Conservation (phyloP, 2,329 filamentous ascomycete genomes). For the Gremmenia infestans region DNA sequence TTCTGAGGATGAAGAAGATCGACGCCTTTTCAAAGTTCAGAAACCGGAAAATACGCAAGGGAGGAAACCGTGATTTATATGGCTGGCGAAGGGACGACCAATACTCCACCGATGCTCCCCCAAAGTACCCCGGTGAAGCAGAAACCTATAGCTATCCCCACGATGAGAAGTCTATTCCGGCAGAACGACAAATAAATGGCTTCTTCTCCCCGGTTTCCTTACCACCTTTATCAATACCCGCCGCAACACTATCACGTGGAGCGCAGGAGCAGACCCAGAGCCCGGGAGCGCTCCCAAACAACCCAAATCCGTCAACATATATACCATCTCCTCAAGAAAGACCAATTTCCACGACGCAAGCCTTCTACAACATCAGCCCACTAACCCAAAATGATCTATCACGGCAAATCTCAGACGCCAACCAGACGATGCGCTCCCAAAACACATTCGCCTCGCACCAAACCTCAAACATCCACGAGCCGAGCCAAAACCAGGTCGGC, state of each 20-base stretch:
- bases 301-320: slow-evolving; percentile 12
- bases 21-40: slow-evolving; percentile 15
- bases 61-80: slow-evolving; percentile 22
- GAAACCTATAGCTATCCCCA: slow-evolving; percentile 5
- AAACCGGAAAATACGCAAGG: slow-evolving; percentile 18
- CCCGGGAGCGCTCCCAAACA: slow-evolving; percentile 12
- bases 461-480: slow-evolving; percentile 21
- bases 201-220: slow-evolving; percentile 13
- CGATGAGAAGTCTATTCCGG: slow-evolving; percentile 16
- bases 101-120: slow-evolving; percentile 15
- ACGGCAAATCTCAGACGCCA: slow-evolving; percentile 8
- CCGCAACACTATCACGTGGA: slow-evolving; percentile 8
- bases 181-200: slow-evolving; percentile 12
- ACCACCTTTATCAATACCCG: slow-evolving; percentile 14
- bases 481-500: slow-evolving; percentile 20
- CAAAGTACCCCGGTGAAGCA: slow-evolving; percentile 15
- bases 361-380: slow-evolving; percentile 10
- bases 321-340: slow-evolving; percentile 8
- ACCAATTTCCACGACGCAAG: slow-evolving; percentile 8
- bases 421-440: slow-evolving; percentile 12
- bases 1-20: slow-evolving; percentile 21
- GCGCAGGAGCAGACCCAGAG: slow-evolving; percentile 10
- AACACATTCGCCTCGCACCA: slow-evolving; percentile 16
- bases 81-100: slow-evolving; percentile 21
- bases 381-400: slow-evolving; percentile 4